phyloP scores from a whole-genome alignment of 768 basidiomycete species.

The Phlebiopsis gigantea region DNA sequence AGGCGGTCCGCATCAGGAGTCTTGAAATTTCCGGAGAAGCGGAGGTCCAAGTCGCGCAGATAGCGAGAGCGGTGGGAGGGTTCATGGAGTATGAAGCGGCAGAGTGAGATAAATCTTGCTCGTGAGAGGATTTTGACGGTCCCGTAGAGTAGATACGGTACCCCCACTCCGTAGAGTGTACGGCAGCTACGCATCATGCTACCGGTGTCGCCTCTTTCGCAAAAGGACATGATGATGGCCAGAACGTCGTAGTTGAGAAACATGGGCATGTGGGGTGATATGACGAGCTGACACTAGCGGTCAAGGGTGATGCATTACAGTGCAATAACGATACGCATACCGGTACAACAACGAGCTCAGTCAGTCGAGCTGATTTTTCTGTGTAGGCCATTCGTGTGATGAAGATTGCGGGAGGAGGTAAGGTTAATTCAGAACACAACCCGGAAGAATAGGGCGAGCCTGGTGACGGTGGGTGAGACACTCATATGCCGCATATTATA shows the following conservation, averaged over 20 bases:
- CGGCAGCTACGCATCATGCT: conserved; percentile 3
- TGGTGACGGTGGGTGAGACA: too few species aligned
- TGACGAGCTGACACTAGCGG: too few species aligned
- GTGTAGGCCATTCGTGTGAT: too few species aligned
- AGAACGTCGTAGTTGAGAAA: conserved; percentile 7
- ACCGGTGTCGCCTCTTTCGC: neutral
- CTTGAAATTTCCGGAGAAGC: neutral
- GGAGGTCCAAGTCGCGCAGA: neutral
- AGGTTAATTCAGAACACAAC: too few species aligned
- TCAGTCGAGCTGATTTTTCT: too few species aligned
- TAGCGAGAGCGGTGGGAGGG: neutral
- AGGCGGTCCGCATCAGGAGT: neutral
- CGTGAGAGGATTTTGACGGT: neutral
- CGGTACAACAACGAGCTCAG: too few species aligned
- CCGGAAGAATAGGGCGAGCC: too few species aligned
- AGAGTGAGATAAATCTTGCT: neutral
- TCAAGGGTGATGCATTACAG: too few species aligned
- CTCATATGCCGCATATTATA: too few species aligned
- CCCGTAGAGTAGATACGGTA: neutral
- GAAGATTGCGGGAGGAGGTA: too few species aligned
- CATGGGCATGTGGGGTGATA: too few species aligned
- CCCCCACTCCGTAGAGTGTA: neutral
- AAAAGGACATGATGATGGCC: neutral
- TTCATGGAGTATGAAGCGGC: conserved; percentile 6
- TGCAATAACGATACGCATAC: too few species aligned